Base-by-base conservation (phyloP, 1,284 basidiomycete species). In the Austroboletus novae-zelandiae region DNA sequence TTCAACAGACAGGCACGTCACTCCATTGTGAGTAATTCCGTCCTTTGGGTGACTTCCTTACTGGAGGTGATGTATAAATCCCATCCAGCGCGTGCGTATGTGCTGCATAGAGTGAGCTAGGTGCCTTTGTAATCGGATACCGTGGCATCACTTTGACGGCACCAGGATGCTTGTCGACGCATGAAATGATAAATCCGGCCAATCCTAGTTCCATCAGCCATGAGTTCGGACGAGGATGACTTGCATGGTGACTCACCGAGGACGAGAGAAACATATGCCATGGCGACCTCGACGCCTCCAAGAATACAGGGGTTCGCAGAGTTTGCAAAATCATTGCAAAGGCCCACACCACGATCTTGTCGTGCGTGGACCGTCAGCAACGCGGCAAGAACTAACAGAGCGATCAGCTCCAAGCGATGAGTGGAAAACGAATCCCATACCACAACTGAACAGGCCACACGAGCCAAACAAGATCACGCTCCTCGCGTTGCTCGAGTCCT, bases 71-170 rank as follows among this genome's bases (percentile, higher is more conserved):
- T 17, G 66, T 52, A 42, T 60, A 68, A 5, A 13, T 35, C 7
- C 43, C 47, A 10, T 66, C 66, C 32, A 65, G 40, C 13, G 61
- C 56, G 18, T 67, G 50, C 17, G 3, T 50, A 1, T 61, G 36
- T 5, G 66, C 62, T 8, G 52, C 50, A 18, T 62, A 65, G 9
- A 45, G 54, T 27, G 65, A 68, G 41, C 66, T 68, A 2, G 66
- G 52, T 2, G 67, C 66, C 47, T 68, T 70, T n/a, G 64, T 69
- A 18, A 57, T 40, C 20, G 54, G 52, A 43, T 64, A 64, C 20
- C 64, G 56, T 5, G 55, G 53, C 8, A 34, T 56, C 52, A 68
- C 64, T 27, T 52, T 52, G 7, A 62, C 54, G 5, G 45, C 64
- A 2, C 65, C 60, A 0, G 64, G 65, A 30, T 54, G 48, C 52